A percentile compares a stretch with the other conserved stretches of the same genome.
phyloP scores from a whole-genome alignment of 2,329 filamentous ascomycete genomes.

The Chalara sp. region DNA sequence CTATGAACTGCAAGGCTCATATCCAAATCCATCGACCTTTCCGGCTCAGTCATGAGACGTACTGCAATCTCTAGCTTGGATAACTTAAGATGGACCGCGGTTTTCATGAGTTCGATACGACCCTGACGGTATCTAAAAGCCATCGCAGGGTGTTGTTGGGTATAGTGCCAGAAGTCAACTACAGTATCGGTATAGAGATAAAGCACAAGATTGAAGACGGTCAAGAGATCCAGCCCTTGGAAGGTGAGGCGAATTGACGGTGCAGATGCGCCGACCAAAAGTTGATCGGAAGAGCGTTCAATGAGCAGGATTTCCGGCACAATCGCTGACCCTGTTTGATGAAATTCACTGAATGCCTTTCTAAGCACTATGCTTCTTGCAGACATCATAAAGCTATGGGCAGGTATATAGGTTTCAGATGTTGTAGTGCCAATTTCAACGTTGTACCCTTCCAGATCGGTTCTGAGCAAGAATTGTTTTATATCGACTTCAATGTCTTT shows the following conservation, averaged over 20 bases:
- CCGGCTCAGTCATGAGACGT: slow-evolving; percentile 63
- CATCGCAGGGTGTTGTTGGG: slow-evolving; percentile 51
- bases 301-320: slow-evolving; percentile 56
- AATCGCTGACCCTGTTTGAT: slow-evolving; percentile 44
- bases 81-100: slow-evolving; percentile 68
- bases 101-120: slow-evolving; percentile 78
- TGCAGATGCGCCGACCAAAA: neutral
- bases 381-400: slow-evolving; percentile 75
- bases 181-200: slow-evolving; percentile 76
- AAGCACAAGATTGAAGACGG: slow-evolving; percentile 70
- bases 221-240: slow-evolving; percentile 65
- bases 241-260: slow-evolving; percentile 50
- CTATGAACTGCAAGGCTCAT: slow-evolving; percentile 65
- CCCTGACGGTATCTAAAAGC: slow-evolving; percentile 73
- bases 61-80: slow-evolving; percentile 68
- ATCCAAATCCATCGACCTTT: slow-evolving; percentile 59
- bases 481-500: slow-evolving; percentile 59
- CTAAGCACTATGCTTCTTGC: slow-evolving; percentile 67
- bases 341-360: slow-evolving; percentile 51
- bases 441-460: slow-evolving; percentile 30
- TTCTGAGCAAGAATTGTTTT: slow-evolving; percentile 37
- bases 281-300: slow-evolving; percentile 23
- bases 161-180: slow-evolving; percentile 82
- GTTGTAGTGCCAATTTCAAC: slow-evolving; percentile 46
- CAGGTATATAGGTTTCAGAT: slow-evolving; percentile 67